These are phyloP conservation scores for Entamoeba invadens DNA, from an alignment of 208 protist genomes.

Conservation along the genomic window DNA sequence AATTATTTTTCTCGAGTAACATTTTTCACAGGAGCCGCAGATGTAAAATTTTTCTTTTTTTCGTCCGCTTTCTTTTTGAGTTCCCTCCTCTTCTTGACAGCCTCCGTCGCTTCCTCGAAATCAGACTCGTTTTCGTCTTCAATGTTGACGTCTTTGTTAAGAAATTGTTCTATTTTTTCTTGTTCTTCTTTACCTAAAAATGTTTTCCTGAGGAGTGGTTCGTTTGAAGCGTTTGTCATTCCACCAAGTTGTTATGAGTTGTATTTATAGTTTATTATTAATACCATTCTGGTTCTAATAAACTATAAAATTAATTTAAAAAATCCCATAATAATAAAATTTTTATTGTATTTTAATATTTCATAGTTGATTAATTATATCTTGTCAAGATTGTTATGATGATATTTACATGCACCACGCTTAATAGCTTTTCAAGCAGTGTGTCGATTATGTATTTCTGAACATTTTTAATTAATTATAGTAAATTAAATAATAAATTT, in stretches of 20 bases:
- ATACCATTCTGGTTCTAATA: neutral
- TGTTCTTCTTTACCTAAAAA: neutral
- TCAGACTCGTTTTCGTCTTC: neutral
- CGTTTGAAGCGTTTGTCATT: too few relatives aligned
- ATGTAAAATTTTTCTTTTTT: too few relatives aligned
- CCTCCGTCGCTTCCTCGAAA: neutral
- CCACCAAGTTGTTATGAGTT: neutral
- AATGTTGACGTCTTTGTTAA: neutral
- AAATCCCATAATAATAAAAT: neutral
- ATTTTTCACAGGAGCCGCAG: too few relatives aligned
- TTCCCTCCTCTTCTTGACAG: neutral
- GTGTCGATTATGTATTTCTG: neutral
- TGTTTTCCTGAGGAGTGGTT: neutral
- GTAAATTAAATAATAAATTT: too few relatives aligned
- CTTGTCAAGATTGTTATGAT: neutral
- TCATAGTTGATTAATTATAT: neutral
- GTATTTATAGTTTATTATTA: neutral
- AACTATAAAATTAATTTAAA: neutral
- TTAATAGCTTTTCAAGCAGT: neutral
- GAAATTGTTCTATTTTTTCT: neutral
- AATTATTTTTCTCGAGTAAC: too few relatives aligned
- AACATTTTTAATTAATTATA: neutral
- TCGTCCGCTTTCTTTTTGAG: too few relatives aligned
- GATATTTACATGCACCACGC: neutral
- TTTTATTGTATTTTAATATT: neutral